Evolutionary conservation across 2,329 filamentous ascomycete genomes (phyloP), one percentile per base, ranked within the genome.

Genomic region (Colletotrichum plurivorum): DNA sequence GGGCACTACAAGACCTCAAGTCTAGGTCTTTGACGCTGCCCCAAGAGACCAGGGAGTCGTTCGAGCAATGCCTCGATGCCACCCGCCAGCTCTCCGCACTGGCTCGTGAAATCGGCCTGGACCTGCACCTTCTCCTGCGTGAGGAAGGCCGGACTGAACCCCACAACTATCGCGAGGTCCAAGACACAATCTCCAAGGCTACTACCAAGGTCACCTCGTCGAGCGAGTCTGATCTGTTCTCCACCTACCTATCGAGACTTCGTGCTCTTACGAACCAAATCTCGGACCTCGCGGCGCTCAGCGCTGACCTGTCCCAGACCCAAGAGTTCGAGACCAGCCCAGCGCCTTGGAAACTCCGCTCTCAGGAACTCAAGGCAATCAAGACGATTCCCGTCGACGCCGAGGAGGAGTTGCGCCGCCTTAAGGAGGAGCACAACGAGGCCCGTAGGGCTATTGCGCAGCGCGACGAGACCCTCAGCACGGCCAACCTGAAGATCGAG

Each of bases 401-500:
- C 0, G 94, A 97, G 76, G 93, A 95, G 75, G 93, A 97, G 78
- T 87, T 98, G 62, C 89, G 92, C 7, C 90, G 91, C 20, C 84
- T 97, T 66, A 94, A 92, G 74, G 93, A 95, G 61, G 92, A 95
- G 73, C 88, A 96, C 73, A 90, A 91, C 72, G 93, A 95, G 75
- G 90, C 92, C 20, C 92, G 93, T 4, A 90, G 92, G 63, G 86
- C 88, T 4, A 87, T 94, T 66, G 90, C 92, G 1, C 87, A 91
- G 71, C 90, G 92, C 71, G 94, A 97, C 73, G 93, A 95, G 77
- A 91, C 92, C 43, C 89, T 97, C 60, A 94, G 97, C 78, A 95
- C 97, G 67, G 88, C 93, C 25, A 89, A 92, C n/a, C 92, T 98
- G 73, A 95, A 96, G 79, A 97, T 98, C 73, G 95, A 98, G 80